A percentile compares a stretch with the other conserved stretches of the same genome.
phyloP scores from a whole-genome alignment of 495 filamentous ascomycete species.

The Lasiosphaeriaceae sp. region DNA sequence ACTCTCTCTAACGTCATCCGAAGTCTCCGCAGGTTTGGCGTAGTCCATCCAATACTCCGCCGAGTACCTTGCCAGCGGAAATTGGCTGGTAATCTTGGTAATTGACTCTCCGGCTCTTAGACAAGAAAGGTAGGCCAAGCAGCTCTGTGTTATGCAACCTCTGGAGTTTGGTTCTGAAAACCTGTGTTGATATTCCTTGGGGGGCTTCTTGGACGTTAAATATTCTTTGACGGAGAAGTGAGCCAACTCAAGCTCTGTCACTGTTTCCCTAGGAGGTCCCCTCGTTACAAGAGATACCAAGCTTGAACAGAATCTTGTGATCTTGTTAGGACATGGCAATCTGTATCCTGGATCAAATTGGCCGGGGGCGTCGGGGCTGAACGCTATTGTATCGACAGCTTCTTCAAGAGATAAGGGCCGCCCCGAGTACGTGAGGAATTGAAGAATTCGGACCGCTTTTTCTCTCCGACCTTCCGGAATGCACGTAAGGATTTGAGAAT shows the following conservation, averaged over 20 bases:
- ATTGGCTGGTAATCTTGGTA: conserved; percentile 13
- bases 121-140: conserved; percentile 30
- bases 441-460: conserved; percentile 24
- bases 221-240: conserved; percentile 43
- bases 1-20: conserved; percentile 1
- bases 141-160: conserved; percentile 26
- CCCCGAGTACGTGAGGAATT: conserved; percentile 26
- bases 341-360: conserved; percentile 20
- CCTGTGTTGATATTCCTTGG: neutral
- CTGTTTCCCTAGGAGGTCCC: neutral
- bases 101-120: conserved; percentile 13
- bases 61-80: conserved; percentile 21
- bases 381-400: conserved; percentile 24
- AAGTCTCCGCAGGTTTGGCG: conserved; percentile 9
- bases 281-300: conserved; percentile 10
- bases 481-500: conserved; percentile 29
- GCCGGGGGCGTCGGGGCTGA: conserved; percentile 8
- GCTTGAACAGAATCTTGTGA: conserved; percentile 24
- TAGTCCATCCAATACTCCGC: conserved; percentile 25
- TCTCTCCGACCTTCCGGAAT: conserved; percentile 16
- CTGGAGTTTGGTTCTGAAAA: conserved; percentile 18
- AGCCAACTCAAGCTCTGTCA: conserved; percentile 24
- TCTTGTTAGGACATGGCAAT: conserved; percentile 22
- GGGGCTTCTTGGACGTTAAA: conserved; percentile 20
- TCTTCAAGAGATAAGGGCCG: conserved; percentile 26